Evolutionary conservation across 2,329 filamentous ascomycete species (phyloP), one percentile per base, ranked within the genome.

Genomic region (Cladosporium velox): DNA sequence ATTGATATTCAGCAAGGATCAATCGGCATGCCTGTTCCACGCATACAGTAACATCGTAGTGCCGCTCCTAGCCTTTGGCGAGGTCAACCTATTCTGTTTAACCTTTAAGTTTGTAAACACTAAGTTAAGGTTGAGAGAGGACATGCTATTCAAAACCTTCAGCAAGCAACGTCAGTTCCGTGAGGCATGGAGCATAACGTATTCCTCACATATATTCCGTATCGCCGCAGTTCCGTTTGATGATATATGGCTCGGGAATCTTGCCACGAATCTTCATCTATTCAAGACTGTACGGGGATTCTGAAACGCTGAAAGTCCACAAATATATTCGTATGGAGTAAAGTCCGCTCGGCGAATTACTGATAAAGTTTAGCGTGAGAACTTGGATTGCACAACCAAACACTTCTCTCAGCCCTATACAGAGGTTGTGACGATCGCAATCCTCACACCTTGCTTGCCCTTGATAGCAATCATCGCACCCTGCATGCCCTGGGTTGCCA

Each of bases 391-490:
- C 49, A 28, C 38, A 14, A 44, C 41, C 24, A 63, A 24, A 54
- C 60, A 41, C n/a, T 49, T 54, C 49, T 1, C 21, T 41, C 32
- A 35, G 60, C 28, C 28, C 59, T 49, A 49, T 32, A 49, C n/a
- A 49, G 28, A 60, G 26, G 21, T 21, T 2, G 8, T 34, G 60
- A 63, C 60, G 60, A 63, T 63, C 60, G 34, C 49, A 63, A 63
- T 63, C 21, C 28, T 38, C 15, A 55, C 28, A 21, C 52, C 52
- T 32, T 55, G 30, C 52, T 34, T 55, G 49, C 47, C 49, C 49
- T 44, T 3, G 8, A 24, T 35, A n/a, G 26, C 41, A 24, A 12
- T 38, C 24, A 41, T 30, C 38, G 52, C 34, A 35, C 28, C 60
- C 60, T 54, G 60, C 60, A 21, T 28, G 34, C 32, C 49, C 34